phyloP scores from a whole-genome alignment of 2,329 filamentous ascomycete species.

The Claviceps pusilla region DNA sequence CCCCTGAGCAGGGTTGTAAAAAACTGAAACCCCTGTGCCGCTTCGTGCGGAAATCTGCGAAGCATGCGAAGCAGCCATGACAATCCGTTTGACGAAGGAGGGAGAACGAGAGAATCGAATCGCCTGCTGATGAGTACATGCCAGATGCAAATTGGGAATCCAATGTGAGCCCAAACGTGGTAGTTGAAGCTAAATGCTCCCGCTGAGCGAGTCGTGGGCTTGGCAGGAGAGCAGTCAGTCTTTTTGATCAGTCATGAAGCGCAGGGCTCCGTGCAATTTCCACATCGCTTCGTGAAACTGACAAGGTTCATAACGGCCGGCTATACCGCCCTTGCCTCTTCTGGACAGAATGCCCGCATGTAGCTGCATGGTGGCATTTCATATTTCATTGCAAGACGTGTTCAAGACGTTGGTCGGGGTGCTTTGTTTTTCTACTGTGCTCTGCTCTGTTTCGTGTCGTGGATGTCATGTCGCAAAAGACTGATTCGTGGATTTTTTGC shows the following conservation, averaged over 20 bases:
- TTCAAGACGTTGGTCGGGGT: not conserved
- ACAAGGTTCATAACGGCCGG: not conserved
- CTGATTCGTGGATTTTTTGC: not conserved
- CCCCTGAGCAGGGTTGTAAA: slow-evolving; percentile 5
- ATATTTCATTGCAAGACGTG: not conserved
- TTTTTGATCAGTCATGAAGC: not conserved
- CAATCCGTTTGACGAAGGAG: too few relatives aligned
- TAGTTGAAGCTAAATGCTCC: not conserved
- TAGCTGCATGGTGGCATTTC: not conserved
- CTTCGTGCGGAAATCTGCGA: not conserved
- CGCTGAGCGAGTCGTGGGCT: not conserved
- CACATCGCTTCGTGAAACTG: not conserved
- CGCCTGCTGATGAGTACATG: not conserved
- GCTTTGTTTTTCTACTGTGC: not conserved
- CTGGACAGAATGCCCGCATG: not conserved
- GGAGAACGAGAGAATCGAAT: not conserved
- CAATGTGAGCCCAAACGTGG: not conserved
- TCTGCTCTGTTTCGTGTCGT: not conserved
- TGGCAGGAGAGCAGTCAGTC: not conserved
- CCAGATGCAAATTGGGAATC: not conserved
- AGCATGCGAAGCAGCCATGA: not conserved
- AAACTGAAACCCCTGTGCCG: not conserved
- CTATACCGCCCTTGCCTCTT: not conserved
- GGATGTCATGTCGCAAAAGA: not conserved
- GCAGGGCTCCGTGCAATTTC: not conserved